Conservation (phyloP, 768 basidiomycete genomes). For the Pulveroboletus ravenelii region DNA sequence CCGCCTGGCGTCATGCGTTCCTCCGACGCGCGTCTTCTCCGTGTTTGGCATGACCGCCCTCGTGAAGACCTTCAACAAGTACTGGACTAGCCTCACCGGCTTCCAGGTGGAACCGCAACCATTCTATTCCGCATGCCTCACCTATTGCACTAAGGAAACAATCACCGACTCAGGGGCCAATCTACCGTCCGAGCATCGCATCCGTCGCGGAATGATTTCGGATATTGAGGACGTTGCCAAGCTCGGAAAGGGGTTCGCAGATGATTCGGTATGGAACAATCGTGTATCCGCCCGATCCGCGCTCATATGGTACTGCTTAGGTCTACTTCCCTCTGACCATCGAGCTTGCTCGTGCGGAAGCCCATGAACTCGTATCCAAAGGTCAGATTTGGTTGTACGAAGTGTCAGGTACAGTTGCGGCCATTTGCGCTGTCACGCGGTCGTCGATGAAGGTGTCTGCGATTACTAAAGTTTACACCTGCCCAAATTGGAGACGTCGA, state of each 20-base stretch:
- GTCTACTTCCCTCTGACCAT: constrained; percentile 41
- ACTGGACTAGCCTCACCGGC: constrained; percentile 42
- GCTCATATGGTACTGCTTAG: constrained; percentile 26
- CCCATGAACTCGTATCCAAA: constrained; percentile 42
- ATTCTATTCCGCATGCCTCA: constrained; percentile 48
- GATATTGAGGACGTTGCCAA: constrained; percentile 40
- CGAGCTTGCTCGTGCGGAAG: constrained; percentile 40
- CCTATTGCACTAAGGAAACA: constrained; percentile 39
- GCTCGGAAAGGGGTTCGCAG: constrained; percentile 49
- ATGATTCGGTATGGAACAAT: constrained; percentile 42
- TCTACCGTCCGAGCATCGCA: constrained; percentile 32
- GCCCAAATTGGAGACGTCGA: constrained; percentile 38
- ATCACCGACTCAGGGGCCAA: constrained; percentile 25
- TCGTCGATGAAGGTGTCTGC: constrained; percentile 44
- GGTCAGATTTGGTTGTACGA: constrained; percentile 53
- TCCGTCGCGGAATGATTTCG: constrained; percentile 34
- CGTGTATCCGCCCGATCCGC: background rate
- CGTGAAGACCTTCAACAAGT: constrained; percentile 38
- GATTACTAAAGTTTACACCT: constrained; percentile 57
- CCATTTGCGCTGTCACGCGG: constrained; percentile 56
- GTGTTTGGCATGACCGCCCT: constrained; percentile 43
- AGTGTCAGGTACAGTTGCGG: constrained; percentile 37
- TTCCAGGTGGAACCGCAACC: constrained; percentile 37
- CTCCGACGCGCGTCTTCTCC: constrained; percentile 45
- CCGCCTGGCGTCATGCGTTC: constrained; percentile 35